Percentiles rank a stretch among this genome's conserved stretches.
phyloP scores from a whole-genome alignment of 805 yeast genomes.

The Zygoascus tannicola region DNA sequence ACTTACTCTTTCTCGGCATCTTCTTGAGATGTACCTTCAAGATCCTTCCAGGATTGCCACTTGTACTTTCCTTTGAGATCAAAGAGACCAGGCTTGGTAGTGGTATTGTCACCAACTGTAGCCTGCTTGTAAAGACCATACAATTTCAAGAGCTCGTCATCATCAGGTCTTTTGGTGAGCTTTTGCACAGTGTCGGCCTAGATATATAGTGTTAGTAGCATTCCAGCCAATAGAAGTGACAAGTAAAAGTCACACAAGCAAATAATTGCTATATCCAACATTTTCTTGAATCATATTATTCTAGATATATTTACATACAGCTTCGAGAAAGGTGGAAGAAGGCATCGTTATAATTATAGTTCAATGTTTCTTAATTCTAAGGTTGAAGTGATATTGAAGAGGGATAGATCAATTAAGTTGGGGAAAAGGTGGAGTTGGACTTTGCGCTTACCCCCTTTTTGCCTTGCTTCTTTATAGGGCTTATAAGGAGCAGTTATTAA shows the following conservation, averaged over 20 bases:
- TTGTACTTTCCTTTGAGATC: conserved; percentile 93
- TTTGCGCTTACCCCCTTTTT: too few relatives aligned
- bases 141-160: conserved; percentile 76
- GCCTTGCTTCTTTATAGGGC: too few relatives aligned
- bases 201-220: too few relatives aligned
- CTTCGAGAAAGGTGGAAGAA: conserved; percentile 31
- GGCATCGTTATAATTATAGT: too few relatives aligned
- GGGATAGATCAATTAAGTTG: too few relatives aligned
- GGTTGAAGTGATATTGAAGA: too few relatives aligned
- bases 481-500: too few relatives aligned
- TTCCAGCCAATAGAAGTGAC: too few relatives aligned
- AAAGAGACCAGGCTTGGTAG: conserved; percentile 82
- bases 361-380: too few relatives aligned
- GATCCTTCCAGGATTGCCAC: conserved; percentile 93
- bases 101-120: conserved; percentile 86
- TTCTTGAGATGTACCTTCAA: conserved; percentile 76
- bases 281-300: not conserved
- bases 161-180: conserved; percentile 67
- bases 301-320: conserved; percentile 14
- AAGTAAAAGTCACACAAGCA: not conserved
- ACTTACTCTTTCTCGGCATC: conserved; percentile 74
- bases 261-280: not conserved
- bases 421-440: too few relatives aligned
- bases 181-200: conserved; percentile 78
- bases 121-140: conserved; percentile 96